Evolutionary conservation across 768 basidiomycete genomes (phyloP).

Genomic region (Ephemerocybe angulata): DNA sequence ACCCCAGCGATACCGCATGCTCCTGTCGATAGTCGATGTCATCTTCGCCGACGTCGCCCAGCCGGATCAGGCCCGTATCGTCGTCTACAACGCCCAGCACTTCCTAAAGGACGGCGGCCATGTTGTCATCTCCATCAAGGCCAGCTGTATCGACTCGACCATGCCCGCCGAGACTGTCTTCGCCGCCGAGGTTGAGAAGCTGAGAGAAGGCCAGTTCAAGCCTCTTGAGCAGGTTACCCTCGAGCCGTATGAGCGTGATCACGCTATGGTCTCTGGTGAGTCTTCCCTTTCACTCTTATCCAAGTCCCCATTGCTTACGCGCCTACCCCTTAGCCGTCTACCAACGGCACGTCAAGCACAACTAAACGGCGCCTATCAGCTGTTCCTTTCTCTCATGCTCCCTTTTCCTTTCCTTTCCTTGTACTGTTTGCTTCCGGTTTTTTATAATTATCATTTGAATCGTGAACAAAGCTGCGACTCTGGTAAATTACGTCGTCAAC

Average conservation of each 20-base stretch:
- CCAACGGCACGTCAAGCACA: constrained; percentile 21
- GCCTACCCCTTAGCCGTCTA: constrained; percentile 19
- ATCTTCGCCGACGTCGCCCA: constrained; percentile 99
- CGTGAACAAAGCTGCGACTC: neutral
- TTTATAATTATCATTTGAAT: constrained; percentile 6
- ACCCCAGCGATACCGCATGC: constrained; percentile 97
- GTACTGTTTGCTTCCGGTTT: too few species aligned
- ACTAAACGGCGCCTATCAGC: too few species aligned
- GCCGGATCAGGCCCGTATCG: constrained; percentile 98
- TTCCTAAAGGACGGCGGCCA: too few species aligned
- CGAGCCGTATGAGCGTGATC: constrained; percentile 89
- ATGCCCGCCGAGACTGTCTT: constrained; percentile 86
- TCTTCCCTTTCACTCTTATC: constrained; percentile 4
- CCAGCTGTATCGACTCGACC: constrained; percentile 98
- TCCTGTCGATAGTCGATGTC: constrained; percentile 91
- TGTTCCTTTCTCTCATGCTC: too few species aligned
- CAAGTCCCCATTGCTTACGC: neutral
- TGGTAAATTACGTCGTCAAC: too few species aligned
- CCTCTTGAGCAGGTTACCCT: constrained; percentile 94
- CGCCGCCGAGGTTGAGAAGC: constrained; percentile 76
- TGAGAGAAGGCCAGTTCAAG: constrained; percentile 80
- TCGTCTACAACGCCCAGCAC: too few species aligned
- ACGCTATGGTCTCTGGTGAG: constrained; percentile 85
- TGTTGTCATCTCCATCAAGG: constrained; percentile 96
- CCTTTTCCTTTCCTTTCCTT: too few species aligned